phyloP scores from a whole-genome alignment of 257 asterid genomes.

The Voacanga thouarsii region DNA sequence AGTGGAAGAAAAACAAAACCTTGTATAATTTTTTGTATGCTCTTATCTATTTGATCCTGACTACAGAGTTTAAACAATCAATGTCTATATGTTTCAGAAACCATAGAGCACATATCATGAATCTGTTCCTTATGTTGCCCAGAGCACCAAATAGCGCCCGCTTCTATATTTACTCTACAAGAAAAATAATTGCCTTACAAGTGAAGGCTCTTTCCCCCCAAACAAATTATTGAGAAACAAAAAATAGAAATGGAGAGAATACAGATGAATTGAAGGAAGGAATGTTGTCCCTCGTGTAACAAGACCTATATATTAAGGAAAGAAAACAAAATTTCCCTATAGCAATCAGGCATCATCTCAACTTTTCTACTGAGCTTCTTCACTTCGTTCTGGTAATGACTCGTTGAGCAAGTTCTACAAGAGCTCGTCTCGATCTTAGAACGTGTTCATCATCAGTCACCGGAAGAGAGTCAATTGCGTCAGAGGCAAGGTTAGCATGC shows the following conservation, averaged over 20 bases:
- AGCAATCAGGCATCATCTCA: not conserved
- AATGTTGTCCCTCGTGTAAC: slow-evolving; percentile 9
- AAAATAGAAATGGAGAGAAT: slow-evolving; percentile 6
- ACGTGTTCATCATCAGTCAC: slow-evolving; percentile 68
- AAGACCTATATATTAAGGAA: slow-evolving; percentile 2
- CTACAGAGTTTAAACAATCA: not conserved
- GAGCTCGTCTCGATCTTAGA: slow-evolving; percentile 78
- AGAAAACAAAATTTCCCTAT: slow-evolving; percentile 21
- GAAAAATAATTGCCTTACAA: not conserved
- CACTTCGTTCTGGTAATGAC: slow-evolving; percentile 77
- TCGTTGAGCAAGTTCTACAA: slow-evolving; percentile 68
- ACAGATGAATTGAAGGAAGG: slow-evolving; percentile 13
- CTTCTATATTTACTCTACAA: slow-evolving; percentile 11
- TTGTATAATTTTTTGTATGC: no score
- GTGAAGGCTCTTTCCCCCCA: not conserved
- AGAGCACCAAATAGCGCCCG: not conserved
- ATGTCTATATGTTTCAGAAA: not conserved
- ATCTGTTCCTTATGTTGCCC: not conserved
- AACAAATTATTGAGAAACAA: slow-evolving; percentile 14
- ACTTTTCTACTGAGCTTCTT: not conserved
- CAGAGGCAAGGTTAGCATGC: slow-evolving; percentile 86
- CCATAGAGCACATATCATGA: not conserved
- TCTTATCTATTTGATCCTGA: not conserved
- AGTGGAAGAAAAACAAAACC: no score
- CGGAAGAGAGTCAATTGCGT: slow-evolving; percentile 68